Conservation (phyloP, 169 alveolate genomes). For the Eimeria brunetti region DNA sequence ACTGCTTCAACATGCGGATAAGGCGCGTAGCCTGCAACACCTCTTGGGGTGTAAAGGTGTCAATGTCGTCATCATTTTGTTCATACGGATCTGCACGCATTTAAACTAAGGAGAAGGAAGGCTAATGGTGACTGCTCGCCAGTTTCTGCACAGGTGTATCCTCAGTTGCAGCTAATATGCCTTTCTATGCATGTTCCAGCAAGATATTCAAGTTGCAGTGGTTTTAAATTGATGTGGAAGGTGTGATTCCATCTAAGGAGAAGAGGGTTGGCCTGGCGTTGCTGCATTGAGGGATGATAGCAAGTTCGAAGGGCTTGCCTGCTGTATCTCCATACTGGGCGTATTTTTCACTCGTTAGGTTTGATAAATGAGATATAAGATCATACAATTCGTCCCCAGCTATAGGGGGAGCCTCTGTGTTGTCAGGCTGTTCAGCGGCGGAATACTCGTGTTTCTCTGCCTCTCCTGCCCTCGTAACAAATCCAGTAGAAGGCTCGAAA, state of each 20-base stretch:
- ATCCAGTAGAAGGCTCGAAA: constrained; percentile 21
- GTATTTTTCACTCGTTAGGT: background rate
- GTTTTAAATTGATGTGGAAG: background rate
- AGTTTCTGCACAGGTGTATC: background rate
- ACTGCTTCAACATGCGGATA: constrained; percentile 50
- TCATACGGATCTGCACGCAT: constrained; percentile 25
- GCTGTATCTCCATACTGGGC: background rate
- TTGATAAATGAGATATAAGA: constrained; percentile 8
- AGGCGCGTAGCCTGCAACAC: constrained; percentile 61
- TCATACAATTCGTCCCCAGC: background rate
- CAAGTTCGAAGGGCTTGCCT: background rate
- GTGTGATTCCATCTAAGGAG: background rate
- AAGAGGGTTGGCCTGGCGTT: background rate
- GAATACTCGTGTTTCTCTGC: background rate
- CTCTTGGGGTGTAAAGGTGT: constrained; percentile 61
- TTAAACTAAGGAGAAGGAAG: background rate
- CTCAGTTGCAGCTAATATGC: background rate
- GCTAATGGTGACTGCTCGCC: background rate
- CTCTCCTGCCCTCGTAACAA: background rate
- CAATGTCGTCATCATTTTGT: constrained; percentile 32
- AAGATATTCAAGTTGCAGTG: background rate
- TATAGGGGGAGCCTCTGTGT: background rate
- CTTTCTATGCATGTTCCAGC: background rate
- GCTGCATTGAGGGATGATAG: background rate
- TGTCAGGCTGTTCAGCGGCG: background rate